Base-by-base conservation (phyloP, 2,329 filamentous ascomycete genomes). In the Claviceps arundinis region DNA sequence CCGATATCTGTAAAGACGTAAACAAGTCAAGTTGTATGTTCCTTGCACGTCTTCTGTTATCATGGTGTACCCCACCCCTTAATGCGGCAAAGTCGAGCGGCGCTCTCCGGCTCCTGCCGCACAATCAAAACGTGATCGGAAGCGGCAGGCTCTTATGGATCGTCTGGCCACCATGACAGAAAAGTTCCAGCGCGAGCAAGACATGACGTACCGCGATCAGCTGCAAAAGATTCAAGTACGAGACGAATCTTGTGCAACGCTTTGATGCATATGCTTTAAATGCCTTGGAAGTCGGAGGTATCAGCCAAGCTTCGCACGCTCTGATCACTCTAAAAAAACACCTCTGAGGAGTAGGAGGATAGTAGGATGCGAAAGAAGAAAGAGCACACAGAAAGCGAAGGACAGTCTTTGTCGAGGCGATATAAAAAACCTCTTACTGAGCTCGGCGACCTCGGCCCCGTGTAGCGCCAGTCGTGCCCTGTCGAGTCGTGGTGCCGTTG, bases 181-280 rank as follows among this genome's bases (percentile, higher is more conserved):
- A 51, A 82, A 83, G 58, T 91, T 95, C 68, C 80, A 82, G 57
- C 80, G 84, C 57, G 89, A 95, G 63, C 80, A 87, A 57, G 89
- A 95, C 66, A 75, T 79, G 56, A 83, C 89, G 61, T 97, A 95
- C 68, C 82, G 90, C 56, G 87, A 93, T 58, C 89, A 96, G 68
- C 78, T 96, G 2, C 85, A 93, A 62, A 88, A 87, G 58, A 81
- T 96, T 17, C 90, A 96, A 96, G 69, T 83, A 88, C 57, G 90
- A 95, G 67, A 89, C 90, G 70, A 87, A 80, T 54, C 77, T 95
- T 46, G 88, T 95, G 58, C 83, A 88, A 66, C 83, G 87, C 59
- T 87, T 93, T 50, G 85, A 95, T 62, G 85, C 87, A 1, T 94
- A 95, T 65, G 74, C 77, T 50, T 75, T 82, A 55, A 78, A 81